Evolutionary conservation across 305 asterid species (phyloP).

Genomic region (Fraxinus paxiana): DNA sequence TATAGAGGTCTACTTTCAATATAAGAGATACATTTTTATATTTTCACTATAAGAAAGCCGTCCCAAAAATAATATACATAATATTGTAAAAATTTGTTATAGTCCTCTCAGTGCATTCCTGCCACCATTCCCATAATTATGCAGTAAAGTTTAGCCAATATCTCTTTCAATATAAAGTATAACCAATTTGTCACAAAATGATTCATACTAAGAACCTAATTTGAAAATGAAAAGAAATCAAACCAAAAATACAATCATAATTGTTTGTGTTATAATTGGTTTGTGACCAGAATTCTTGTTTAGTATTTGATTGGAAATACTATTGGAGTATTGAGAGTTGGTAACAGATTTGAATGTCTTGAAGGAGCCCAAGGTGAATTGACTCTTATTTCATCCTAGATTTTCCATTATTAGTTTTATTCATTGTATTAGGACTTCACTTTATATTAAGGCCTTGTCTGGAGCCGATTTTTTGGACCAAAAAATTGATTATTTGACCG

Average conservation of each 20-base stretch:
- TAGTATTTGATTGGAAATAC: not conserved
- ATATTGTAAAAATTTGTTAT: no score
- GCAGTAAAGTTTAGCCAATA: not conserved
- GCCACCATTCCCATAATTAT: not conserved
- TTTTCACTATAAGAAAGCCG: not conserved
- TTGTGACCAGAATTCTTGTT: not conserved
- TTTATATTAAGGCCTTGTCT: no score
- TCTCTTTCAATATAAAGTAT: not conserved
- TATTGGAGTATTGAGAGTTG: not conserved
- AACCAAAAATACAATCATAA: not conserved
- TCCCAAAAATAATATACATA: not conserved
- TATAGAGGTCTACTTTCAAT: not conserved
- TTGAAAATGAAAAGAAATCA: not conserved
- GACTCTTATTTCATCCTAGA: not conserved
- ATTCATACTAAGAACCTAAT: not conserved
- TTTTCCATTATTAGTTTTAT: not conserved
- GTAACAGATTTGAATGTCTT: not conserved
- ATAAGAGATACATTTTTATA: not conserved
- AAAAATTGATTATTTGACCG: no score
- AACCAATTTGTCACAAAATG: not conserved
- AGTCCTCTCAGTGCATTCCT: not conserved
- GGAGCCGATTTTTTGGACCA: no score
- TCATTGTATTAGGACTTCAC: not conserved
- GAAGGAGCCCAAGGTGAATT: not conserved
- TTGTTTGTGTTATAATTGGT: not conserved